Base-by-base conservation (phyloP, 192 early-diverging fungal species). In the Umbelopsis ramanniana region DNA sequence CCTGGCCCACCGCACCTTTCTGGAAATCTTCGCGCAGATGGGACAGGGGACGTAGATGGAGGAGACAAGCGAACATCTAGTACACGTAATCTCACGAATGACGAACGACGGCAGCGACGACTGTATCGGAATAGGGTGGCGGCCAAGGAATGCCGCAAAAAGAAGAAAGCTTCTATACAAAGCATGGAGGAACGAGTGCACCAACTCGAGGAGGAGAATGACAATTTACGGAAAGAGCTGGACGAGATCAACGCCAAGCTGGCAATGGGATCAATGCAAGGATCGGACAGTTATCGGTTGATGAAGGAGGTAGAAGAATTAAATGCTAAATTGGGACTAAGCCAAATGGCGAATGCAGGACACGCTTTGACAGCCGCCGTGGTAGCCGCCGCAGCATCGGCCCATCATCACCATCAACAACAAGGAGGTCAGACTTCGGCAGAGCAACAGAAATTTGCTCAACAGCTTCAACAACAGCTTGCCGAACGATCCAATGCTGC, bases 141-240 rank as follows among this genome's bases (percentile, higher is more conserved):
- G 0, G 93, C 93, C 66, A 93, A 93, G 78, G 93, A 93, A 74
- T 94, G 92, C 60, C 88, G 93, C 8, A 90, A 91, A 68, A 94
- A 94, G 76, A 93, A 93, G 77, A 94, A 94, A 75, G 85, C 82
- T n/a, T 92, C 89, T 70, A 89, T 94, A 33, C 77, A 79, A 21
- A 91, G 90, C 45, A 83, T 94, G 57, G 91, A 93, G 66, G 82
- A 88, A 47, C 87, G 89, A 55, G 83, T 91, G 10, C 66, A 77
- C 12, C 74, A 83, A 33, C 57, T 93, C 22, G 86, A 90, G 67
- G 83, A 88, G 24, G 92, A 94, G 46, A 92, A 92, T 76, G 70
- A 73, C 4, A 75, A 69, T 8, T 71, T 92, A 66, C 83, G 82
- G 57, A 91, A 90, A 75, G 88, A 91, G 75, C 73, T 91, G 24